Base-by-base conservation (phyloP, 176 grass and related monocot genomes). In the Alopecurus myosuroides region DNA sequence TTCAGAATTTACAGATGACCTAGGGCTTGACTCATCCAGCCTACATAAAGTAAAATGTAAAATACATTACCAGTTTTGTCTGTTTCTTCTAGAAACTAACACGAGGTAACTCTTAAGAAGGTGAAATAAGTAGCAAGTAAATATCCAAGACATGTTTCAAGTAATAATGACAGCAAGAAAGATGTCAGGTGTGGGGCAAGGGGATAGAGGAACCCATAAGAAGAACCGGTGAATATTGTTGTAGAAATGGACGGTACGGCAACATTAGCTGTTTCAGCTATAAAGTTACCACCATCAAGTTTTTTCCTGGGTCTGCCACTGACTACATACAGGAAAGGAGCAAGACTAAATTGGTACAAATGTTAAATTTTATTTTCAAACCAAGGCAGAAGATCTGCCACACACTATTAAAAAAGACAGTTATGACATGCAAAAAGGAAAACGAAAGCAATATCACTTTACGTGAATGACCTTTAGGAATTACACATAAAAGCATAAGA, bases 21-120 rank as follows among this genome's bases (percentile, higher is more conserved):
- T 88, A 83, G 97, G 97, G 56, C 93, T 98, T 49, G 91, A 86
- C 67, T 94, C 89, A 2, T 94, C 93, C 84, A 98, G 36, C 89
- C 96, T 98, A 87, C 29, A 83, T n/a, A 83, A 70, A 85, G 41
- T 29, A 14, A 41, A 41, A 73, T 53, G 49, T 73, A 46, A 45
- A 55, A 42, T 4, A 31, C 26, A 31, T 29, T 45, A 11, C 25
- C 15, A 8, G 7, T 11, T 48, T 19, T 52, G 30, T 7, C 17
- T 11, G 8, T 70, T 52, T 70, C 44, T 82, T 82, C 33, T 3
- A 82, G 48, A 55, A 82, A 40, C 15, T 20, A 88, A 70, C 19
- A 77, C 61, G n/a, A 23, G 11, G 42, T 4, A 62, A 50, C 40
- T 33, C 63, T 61, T 28, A 70, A 25, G 41, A 68, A 73, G 70